phyloP scores from a whole-genome alignment of 2,329 filamentous ascomycete genomes.

The Talaromyces sp. region DNA sequence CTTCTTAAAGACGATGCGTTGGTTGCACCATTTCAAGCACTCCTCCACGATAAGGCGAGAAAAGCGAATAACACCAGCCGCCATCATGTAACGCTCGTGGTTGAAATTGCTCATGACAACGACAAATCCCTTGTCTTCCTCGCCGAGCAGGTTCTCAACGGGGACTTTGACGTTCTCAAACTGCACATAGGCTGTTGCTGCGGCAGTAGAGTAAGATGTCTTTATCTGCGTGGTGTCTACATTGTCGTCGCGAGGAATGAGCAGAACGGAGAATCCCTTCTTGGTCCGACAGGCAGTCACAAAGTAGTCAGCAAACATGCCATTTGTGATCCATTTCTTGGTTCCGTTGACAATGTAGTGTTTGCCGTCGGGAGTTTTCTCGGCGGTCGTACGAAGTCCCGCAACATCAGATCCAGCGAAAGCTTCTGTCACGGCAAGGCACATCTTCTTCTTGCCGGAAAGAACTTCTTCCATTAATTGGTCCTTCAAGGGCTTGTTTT shows the following conservation, averaged over 20 bases:
- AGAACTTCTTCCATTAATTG: conserved; percentile 68
- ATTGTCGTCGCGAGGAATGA: conserved; percentile 69
- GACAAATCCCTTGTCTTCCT: conserved; percentile 80
- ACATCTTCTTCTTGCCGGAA: conserved; percentile 80
- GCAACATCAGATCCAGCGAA: conserved; percentile 83
- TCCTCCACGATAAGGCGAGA: conserved; percentile 71
- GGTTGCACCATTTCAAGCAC: conserved; percentile 83
- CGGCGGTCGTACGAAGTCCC: conserved; percentile 71
- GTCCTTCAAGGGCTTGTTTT: conserved; percentile 61
- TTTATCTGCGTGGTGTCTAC: conserved; percentile 61
- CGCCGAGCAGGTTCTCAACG: conserved; percentile 68
- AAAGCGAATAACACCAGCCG: conserved; percentile 60
- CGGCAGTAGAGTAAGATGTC: conserved; percentile 68
- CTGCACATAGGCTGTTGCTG: conserved; percentile 74
- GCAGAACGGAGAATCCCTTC: conserved; percentile 71
- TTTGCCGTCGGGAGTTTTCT: conserved; percentile 70
- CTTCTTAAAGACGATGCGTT: conserved; percentile 79
- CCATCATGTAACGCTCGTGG: conserved; percentile 78
- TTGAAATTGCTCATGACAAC: conserved; percentile 87
- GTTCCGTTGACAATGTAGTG: conserved; percentile 57
- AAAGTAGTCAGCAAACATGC: conserved; percentile 77
- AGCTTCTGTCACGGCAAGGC: conserved; percentile 80
- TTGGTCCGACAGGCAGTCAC: conserved; percentile 74
- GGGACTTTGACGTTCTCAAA: conserved; percentile 87
- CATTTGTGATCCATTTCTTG: conserved; percentile 80